Base-by-base conservation (phyloP, 2,329 filamentous ascomycete genomes). In the Biscogniauxia sp. region DNA sequence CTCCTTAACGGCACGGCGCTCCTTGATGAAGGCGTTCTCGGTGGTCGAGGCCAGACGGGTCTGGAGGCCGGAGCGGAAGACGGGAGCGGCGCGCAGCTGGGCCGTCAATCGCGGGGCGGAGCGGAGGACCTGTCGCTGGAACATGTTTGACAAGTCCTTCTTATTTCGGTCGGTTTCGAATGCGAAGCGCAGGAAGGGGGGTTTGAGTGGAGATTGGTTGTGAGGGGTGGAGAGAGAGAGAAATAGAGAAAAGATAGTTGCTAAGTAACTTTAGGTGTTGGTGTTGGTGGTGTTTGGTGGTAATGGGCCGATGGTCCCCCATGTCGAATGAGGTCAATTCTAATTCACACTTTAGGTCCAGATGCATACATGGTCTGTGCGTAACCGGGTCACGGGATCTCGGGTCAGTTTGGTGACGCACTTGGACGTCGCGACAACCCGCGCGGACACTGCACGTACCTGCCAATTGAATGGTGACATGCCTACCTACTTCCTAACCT, bases 21-120 rank as follows among this genome's bases (percentile, higher is more conserved):
- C 95, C 73, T 90, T 88, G 83, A 96, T 89, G 85, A 98, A 99
- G 74, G 88, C 87, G 81, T 96, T 98, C 82, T 97, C 91, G 77
- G 88, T 87, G 71, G 91, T 45, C 37, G 37, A 82, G 70, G 88
- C 88, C 72, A 92, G 84, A 71, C 89, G 88, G 77, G 90, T 88
- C 82, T 91, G 89, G 70, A 85, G 69, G 65, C 80, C 76, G 56
- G 79, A 79, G 74, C 85, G 86, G 72, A 80, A 75, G 70, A 81
- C 78, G 65, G 82, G 77, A 66, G 77, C 72, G 73, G 77, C 72
- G 73, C 85, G 85, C 69, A 87, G 76, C 77, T 85, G 85, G 70
- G 84, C 80, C 68, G 80, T 77, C 69, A 85, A 78, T 78, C 88
- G 89, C 80, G 87, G 86, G 67, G 85, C 80, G 64, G 82, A 77